Conservation (phyloP, 805 yeast species). For the Candida namnaoensis region DNA sequence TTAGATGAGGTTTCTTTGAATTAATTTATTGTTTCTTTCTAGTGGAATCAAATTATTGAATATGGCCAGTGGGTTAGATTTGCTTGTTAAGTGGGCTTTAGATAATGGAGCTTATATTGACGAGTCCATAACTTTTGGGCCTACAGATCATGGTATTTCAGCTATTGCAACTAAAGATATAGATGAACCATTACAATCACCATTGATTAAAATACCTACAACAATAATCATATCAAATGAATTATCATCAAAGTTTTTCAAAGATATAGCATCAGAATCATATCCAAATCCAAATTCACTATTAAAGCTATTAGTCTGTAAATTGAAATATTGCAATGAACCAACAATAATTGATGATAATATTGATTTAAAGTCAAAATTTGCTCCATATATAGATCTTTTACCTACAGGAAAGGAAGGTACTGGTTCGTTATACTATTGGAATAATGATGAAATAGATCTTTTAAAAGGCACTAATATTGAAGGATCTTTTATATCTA, state of each 20-base stretch:
- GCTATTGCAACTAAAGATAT: conserved; percentile 18
- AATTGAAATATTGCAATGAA: conserved; percentile 26
- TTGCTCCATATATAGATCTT: conserved; percentile 37
- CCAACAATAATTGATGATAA: conserved; percentile 4
- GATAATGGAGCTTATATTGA: conserved; percentile 26
- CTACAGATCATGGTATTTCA: conserved; percentile 26
- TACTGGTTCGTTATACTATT: conserved; percentile 51
- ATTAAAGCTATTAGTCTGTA: conserved; percentile 30
- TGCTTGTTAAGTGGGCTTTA: conserved; percentile 25
- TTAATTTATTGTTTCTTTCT: no score
- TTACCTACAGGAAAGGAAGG: conserved; percentile 30
- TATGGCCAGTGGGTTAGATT: no score
- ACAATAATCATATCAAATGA: conserved; percentile 19
- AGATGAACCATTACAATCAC: conserved; percentile 6
- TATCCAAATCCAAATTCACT: conserved; percentile 20
- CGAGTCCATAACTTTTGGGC: conserved; percentile 23
- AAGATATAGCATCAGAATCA: background rate
- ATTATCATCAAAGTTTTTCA: conserved; percentile 16
- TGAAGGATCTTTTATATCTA: conserved; percentile 43
- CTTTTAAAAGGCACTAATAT: conserved; percentile 58
- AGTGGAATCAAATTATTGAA: no score
- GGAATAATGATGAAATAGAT: conserved; percentile 45
- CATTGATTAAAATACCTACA: conserved; percentile 21
- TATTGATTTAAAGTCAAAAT: conserved; percentile 19
- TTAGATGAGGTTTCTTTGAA: no score